Evolutionary conservation across 1,284 basidiomycete genomes (phyloP).

Genomic region (Trametes hirsuta): DNA sequence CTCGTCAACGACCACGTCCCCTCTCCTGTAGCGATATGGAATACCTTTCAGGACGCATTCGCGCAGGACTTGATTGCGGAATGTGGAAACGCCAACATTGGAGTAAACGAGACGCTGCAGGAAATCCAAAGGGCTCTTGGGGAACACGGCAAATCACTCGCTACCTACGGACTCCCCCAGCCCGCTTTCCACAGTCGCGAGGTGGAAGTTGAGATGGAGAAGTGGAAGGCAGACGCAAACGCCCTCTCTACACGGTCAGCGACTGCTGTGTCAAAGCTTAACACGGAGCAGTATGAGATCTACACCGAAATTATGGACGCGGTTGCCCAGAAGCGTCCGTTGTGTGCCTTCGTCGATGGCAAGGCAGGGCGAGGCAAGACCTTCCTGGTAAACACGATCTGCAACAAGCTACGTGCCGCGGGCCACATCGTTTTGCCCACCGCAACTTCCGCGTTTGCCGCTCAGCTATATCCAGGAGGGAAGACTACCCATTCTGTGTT

Average conservation of each 20-base stretch:
- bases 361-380: conserved; percentile 46
- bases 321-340: conserved; percentile 19
- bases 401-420: conserved; percentile 33
- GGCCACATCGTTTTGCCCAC: conserved; percentile 39
- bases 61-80: conserved; percentile 31
- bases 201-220: conserved; percentile 33
- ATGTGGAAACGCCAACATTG: conserved; percentile 28
- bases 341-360: conserved; percentile 41
- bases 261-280: conserved; percentile 26
- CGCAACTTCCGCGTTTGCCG: conserved; percentile 43
- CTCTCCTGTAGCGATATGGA: conserved; percentile 33
- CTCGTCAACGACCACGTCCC: conserved; percentile 37
- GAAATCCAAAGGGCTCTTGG: conserved; percentile 28
- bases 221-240: conserved; percentile 27
- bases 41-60: conserved; percentile 28
- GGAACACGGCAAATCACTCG: conserved; percentile 32
- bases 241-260: conserved; percentile 29
- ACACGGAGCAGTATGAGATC: conserved; percentile 35
- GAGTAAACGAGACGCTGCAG: conserved; percentile 29
- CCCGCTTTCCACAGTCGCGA: conserved; percentile 31
- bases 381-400: conserved; percentile 39
- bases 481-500: conserved; percentile 42
- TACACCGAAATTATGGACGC: conserved; percentile 34
- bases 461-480: conserved; percentile 43
- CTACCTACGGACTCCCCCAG: conserved; percentile 34